Percentiles rank a stretch among this genome's conserved stretches.
Conservation (phyloP, 2,329 filamentous ascomycete genomes). For the Verticillium longisporum region DNA sequence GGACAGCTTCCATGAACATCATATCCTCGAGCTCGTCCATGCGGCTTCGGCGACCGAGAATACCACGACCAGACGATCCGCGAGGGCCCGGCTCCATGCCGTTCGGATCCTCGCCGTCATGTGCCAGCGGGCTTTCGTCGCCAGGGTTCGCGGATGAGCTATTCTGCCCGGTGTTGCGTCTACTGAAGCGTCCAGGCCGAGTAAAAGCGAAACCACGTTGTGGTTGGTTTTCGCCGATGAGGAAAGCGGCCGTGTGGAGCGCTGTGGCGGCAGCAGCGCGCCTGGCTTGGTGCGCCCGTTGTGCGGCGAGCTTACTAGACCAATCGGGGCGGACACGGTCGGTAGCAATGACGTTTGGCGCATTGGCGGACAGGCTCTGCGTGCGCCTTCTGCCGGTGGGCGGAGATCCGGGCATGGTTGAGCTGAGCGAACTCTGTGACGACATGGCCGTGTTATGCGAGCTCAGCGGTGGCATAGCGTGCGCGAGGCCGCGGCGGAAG, state of each 20-base stretch:
- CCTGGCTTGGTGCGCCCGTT: slow-evolving; percentile 76
- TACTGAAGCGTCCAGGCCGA: slow-evolving; percentile 45
- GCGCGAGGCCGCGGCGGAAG: slow-evolving; percentile 77
- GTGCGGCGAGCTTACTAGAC: slow-evolving; percentile 80
- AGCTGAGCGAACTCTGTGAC: slow-evolving; percentile 73
- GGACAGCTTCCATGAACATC: slow-evolving; percentile 97
- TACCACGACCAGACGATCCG: slow-evolving; percentile 19
- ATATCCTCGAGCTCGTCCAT: slow-evolving; percentile 92
- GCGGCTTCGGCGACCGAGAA: slow-evolving; percentile 35
- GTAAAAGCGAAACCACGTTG: slow-evolving; percentile 38
- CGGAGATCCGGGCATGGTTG: slow-evolving; percentile 37
- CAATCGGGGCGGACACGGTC: slow-evolving; percentile 91
- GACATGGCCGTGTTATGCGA: slow-evolving; percentile 69
- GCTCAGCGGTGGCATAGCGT: slow-evolving; percentile 45
- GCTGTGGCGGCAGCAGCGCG: slow-evolving; percentile 90
- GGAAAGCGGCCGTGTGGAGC: slow-evolving; percentile 87
- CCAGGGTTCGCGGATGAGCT: slow-evolving; percentile 17
- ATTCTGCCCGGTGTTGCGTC: slow-evolving; percentile 41
- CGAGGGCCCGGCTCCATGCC: slow-evolving; percentile 26
- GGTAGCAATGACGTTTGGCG: slow-evolving; percentile 82
- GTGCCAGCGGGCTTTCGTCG: slow-evolving; percentile 19
- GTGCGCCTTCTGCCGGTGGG: slow-evolving; percentile 35
- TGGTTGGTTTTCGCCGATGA: slow-evolving; percentile 62
- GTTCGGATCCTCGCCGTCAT: slow-evolving; percentile 16
- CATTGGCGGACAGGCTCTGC: slow-evolving; percentile 69